phyloP scores from a whole-genome alignment of 352 stramenopile genomes.

The Phytophthora sp. region DNA sequence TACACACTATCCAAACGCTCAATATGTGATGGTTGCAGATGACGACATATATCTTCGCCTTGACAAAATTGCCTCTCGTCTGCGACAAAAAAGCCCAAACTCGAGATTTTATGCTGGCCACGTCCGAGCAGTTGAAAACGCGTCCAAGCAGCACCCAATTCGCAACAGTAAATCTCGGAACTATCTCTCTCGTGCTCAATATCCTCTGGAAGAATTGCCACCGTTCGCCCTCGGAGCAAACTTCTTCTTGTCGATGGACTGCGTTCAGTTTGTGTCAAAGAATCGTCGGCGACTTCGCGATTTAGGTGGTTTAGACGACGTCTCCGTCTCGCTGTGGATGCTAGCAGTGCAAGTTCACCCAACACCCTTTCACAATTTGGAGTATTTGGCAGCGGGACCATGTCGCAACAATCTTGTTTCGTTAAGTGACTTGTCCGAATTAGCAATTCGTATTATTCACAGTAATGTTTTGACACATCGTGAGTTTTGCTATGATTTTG shows the following conservation, averaged over 20 bases:
- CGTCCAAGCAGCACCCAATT: constrained; percentile 10
- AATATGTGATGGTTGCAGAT: constrained; percentile 54
- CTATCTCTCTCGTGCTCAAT: constrained; percentile 28
- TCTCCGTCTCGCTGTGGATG: constrained; percentile 60
- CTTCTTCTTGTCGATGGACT: constrained; percentile 51
- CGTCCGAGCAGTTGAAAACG: background rate
- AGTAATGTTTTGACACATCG: constrained; percentile 23
- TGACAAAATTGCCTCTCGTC: background rate
- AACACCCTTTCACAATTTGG: constrained; percentile 29
- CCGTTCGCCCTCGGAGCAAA: constrained; percentile 43
- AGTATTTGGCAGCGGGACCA: constrained; percentile 25
- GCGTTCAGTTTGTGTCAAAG: constrained; percentile 38
- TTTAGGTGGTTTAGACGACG: constrained; percentile 55
- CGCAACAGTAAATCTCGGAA: constrained; percentile 22
- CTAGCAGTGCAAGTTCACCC: constrained; percentile 48
- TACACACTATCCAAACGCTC: constrained; percentile 2
- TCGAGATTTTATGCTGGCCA: constrained; percentile 11
- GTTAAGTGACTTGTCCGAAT: constrained; percentile 41
- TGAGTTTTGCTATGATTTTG: constrained; percentile 44
- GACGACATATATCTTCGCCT: constrained; percentile 54
- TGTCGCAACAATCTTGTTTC: constrained; percentile 42
- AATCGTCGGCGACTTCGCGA: constrained; percentile 33
- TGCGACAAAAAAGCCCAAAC: constrained; percentile 5
- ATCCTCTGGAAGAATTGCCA: constrained; percentile 36
- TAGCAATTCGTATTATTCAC: constrained; percentile 46